Evolutionary conservation across 1,139 yeast genomes (phyloP).

Genomic region (Hanseniaspora gamundiae): DNA sequence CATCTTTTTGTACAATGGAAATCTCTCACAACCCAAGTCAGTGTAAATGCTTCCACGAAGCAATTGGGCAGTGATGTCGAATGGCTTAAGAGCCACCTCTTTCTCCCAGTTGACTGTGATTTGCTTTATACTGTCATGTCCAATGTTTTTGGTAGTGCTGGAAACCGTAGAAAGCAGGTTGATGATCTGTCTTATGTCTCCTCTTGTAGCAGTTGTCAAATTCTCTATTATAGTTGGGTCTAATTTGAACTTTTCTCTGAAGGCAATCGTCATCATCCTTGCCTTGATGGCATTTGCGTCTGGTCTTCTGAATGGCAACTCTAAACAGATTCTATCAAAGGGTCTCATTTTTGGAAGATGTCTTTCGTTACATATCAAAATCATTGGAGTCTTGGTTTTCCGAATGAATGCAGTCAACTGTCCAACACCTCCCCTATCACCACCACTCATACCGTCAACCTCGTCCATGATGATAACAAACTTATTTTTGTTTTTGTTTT

Average conservation of each 20-base stretch:
- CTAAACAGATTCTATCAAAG: conserved; percentile 76
- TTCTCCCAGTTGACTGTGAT: conserved; percentile 74
- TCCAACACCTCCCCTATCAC: conserved; percentile 98
- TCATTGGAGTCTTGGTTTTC: conserved; percentile 78
- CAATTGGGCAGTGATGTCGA: conserved; percentile 71
- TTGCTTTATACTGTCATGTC: conserved; percentile 36
- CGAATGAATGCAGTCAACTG: conserved; percentile 82
- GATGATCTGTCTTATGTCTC: conserved; percentile 91
- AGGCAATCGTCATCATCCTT: conserved; percentile 83
- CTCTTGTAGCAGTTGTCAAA: conserved; percentile 71
- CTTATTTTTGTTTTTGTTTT: conserved; percentile 30
- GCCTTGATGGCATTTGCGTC: conserved; percentile 70
- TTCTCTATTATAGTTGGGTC: conserved; percentile 77
- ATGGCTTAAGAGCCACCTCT: conserved; percentile 82
- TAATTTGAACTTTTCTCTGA: conserved; percentile 66
- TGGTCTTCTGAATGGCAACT: conserved; percentile 81
- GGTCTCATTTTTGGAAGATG: conserved; percentile 92
- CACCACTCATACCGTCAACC: conserved; percentile 98
- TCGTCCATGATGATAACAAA: conserved; percentile 94
- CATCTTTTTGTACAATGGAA: conserved; percentile 68
- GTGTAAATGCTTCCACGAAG: conserved; percentile 53
- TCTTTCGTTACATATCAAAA: conserved; percentile 87
- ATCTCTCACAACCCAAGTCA: conserved; percentile 33
- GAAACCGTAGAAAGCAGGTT: conserved; percentile 79
- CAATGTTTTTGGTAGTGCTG: conserved; percentile 51